Evolutionary conservation across 805 yeast species (phyloP).

Genomic region (Novakomyces olei): DNA sequence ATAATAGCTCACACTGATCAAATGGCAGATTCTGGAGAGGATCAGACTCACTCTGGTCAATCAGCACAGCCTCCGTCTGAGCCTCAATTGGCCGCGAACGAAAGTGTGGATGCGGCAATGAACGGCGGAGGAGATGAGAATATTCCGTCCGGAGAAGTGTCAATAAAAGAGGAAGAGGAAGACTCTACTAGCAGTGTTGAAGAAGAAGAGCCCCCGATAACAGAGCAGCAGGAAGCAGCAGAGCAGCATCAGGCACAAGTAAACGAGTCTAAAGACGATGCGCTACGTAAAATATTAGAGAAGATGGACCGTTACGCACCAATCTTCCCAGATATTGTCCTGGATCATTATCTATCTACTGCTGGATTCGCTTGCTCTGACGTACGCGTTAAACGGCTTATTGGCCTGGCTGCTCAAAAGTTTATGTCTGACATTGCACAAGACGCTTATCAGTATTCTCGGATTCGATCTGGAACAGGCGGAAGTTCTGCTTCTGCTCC

Average conservation of each 20-base stretch:
- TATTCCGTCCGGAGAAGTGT: too few relatives aligned
- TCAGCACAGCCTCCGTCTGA: too few relatives aligned
- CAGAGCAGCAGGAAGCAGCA: not conserved
- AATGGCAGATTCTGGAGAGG: too few relatives aligned
- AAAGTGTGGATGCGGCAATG: not conserved
- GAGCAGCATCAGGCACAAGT: slow-evolving; percentile 12
- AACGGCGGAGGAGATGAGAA: not conserved
- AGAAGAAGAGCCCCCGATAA: not conserved
- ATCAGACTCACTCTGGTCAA: too few relatives aligned
- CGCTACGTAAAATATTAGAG: slow-evolving; percentile 60
- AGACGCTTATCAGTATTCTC: slow-evolving; percentile 86
- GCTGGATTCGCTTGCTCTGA: slow-evolving; percentile 72
- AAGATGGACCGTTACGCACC: slow-evolving; percentile 91
- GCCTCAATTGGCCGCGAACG: too few relatives aligned
- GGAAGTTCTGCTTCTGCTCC: slow-evolving; percentile 40
- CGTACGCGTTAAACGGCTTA: slow-evolving; percentile 50
- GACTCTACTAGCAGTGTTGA: too few relatives aligned
- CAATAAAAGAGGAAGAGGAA: too few relatives aligned
- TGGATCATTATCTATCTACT: slow-evolving; percentile 70
- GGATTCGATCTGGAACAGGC: slow-evolving; percentile 72
- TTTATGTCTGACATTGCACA: slow-evolving; percentile 85
- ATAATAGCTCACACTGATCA: too few relatives aligned
- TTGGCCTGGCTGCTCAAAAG: slow-evolving; percentile 91
- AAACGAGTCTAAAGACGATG: slow-evolving; percentile 43
- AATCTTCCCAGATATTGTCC: slow-evolving; percentile 86